Evolutionary conservation across 495 filamentous ascomycete genomes (phyloP).

Genomic region (Penicillium bialowiezense): DNA sequence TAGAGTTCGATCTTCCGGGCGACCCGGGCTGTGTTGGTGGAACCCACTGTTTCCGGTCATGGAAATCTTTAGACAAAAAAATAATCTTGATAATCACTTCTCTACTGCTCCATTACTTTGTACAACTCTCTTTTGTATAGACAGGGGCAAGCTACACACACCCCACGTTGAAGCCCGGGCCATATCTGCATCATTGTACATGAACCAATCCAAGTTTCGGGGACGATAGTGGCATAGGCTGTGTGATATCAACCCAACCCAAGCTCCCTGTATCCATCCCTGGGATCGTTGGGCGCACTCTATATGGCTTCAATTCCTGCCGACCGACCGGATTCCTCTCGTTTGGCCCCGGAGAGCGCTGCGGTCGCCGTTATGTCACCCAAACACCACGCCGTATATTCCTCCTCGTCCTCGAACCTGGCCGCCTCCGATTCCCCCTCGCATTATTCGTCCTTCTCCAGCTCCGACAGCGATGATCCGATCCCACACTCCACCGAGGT

Average conservation of each 20-base stretch:
- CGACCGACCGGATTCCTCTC: conserved; percentile 5
- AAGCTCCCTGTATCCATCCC: neutral
- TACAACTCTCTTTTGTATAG: no score
- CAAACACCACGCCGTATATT: conserved; percentile 14
- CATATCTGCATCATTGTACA: conserved; percentile 12
- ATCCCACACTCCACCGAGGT: conserved; percentile 13
- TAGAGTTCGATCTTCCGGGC: conserved; percentile 15
- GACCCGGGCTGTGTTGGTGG: conserved; percentile 38
- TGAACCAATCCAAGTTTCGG: conserved; percentile 1
- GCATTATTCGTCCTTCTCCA: conserved; percentile 28
- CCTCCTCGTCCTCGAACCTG: conserved; percentile 22
- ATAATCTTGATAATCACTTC: neutral
- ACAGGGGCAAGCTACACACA: no score
- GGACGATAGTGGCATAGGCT: conserved; percentile 5
- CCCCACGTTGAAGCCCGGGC: neutral
- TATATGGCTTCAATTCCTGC: conserved; percentile 11
- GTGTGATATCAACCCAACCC: conserved; percentile 9
- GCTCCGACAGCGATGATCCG: conserved; percentile 40
- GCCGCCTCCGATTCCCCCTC: conserved; percentile 21
- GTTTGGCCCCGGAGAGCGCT: neutral
- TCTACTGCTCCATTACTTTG: no score
- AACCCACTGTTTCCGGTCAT: conserved; percentile 23
- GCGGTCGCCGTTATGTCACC: neutral
- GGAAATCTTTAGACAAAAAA: neutral
- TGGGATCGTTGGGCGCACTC: no score